Percentiles rank a stretch among this genome's conserved stretches.
Conservation (phyloP, 225 moss, liverwort and hornwort genomes). For the Ulota crispa region DNA sequence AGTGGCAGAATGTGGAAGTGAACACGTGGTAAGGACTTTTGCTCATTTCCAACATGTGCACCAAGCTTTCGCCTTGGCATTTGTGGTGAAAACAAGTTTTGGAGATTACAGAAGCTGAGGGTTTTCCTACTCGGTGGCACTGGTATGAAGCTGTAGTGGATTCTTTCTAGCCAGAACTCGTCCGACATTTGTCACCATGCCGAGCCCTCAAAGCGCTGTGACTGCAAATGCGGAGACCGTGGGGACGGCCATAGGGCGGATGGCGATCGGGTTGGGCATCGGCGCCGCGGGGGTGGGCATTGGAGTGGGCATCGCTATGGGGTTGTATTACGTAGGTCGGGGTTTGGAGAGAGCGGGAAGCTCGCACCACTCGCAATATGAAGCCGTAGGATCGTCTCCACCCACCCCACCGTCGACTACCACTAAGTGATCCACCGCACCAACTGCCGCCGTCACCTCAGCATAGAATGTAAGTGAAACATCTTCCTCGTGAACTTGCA, state of each 20-base stretch:
- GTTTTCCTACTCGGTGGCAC: neutral
- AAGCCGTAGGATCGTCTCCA: slow-evolving; percentile 21
- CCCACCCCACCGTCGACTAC: slow-evolving; percentile 26
- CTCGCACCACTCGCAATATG: slow-evolving; percentile 18
- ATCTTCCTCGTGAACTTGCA: neutral
- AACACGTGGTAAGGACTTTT: slow-evolving; percentile 25
- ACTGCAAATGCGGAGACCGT: slow-evolving; percentile 57
- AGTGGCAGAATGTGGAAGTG: slow-evolving; percentile 19
- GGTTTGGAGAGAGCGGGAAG: slow-evolving; percentile 47
- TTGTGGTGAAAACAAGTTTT: neutral
- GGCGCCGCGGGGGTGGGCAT: slow-evolving; percentile 55
- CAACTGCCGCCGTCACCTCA: neutral
- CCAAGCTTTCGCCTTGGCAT: neutral
- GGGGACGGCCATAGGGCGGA: slow-evolving; percentile 57
- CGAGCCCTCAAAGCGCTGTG: slow-evolving; percentile 38
- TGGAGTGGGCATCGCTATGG: slow-evolving; percentile 54
- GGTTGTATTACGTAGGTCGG: slow-evolving; percentile 48
- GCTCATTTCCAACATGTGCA: neutral
- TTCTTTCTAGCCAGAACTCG: too few relatives aligned
- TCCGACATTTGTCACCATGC: slow-evolving; percentile 21
- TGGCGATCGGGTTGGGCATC: slow-evolving; percentile 62
- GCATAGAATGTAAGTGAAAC: slow-evolving; percentile 18
- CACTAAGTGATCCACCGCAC: slow-evolving; percentile 22
- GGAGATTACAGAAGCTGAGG: neutral
- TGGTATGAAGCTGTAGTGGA: neutral